Conservation (phyloP, 495 filamentous ascomycete genomes). For the Pyronema domesticum region DNA sequence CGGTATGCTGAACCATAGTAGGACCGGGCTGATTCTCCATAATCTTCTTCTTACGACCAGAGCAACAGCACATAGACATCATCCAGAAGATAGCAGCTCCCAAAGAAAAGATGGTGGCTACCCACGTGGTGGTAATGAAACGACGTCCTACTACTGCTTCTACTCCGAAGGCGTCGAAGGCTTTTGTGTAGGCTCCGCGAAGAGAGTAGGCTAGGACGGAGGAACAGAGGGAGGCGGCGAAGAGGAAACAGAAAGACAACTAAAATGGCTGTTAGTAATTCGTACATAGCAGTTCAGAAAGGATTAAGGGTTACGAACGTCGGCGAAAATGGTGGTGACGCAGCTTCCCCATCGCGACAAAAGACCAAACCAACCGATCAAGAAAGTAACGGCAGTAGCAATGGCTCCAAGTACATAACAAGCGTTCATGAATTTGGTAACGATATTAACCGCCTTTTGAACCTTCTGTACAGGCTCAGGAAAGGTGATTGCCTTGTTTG, state of each 20-base stretch:
- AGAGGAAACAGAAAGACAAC: constrained; percentile 43
- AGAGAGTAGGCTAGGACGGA: constrained; percentile 45
- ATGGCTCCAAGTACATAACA: constrained; percentile 48
- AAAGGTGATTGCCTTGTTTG: constrained; percentile 32
- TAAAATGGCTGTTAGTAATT: constrained; percentile 23
- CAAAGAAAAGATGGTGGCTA: constrained; percentile 58
- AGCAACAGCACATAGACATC: constrained; percentile 79
- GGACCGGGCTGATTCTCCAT: constrained; percentile 14
- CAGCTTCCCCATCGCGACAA: constrained; percentile 53
- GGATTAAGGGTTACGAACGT: constrained; percentile 27
- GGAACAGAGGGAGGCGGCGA: constrained; percentile 40
- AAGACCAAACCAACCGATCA: constrained; percentile 51
- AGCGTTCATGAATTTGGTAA: constrained; percentile 39
- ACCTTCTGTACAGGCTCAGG: constrained; percentile 45
- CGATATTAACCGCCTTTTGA: constrained; percentile 50
- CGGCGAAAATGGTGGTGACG: constrained; percentile 57
- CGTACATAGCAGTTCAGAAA: constrained; percentile 4
- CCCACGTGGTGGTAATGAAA: constrained; percentile 56
- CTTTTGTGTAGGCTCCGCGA: constrained; percentile 40
- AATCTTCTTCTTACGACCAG: constrained; percentile 11
- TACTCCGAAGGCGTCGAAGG: constrained; percentile 49
- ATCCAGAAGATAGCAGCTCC: constrained; percentile 71
- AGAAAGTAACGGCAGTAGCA: constrained; percentile 48
- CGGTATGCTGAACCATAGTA: constrained; percentile 2
- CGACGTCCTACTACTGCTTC: constrained; percentile 41